These are phyloP conservation scores for Aspergillus sclerotioniger DNA, from an alignment of 495 filamentous ascomycete genomes.

Conservation along the genomic window DNA sequence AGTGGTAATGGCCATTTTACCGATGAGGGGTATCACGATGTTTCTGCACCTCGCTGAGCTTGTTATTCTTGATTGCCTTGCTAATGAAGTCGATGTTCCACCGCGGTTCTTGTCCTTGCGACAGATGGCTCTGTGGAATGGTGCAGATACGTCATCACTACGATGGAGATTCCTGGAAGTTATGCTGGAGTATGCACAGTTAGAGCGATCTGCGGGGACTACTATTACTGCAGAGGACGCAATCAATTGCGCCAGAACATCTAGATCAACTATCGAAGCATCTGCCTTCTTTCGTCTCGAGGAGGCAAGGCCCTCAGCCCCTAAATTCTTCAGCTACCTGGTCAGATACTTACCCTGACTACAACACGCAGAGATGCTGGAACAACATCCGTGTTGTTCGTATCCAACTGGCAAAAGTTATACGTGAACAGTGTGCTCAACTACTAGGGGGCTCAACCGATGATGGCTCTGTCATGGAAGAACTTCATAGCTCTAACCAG, in stretches of 20 bases:
- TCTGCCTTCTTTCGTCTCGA: neutral
- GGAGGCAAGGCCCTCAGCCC: neutral
- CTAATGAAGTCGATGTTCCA: neutral
- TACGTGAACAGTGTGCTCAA: neutral
- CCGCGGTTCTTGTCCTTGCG: neutral
- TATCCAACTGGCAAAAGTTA: neutral
- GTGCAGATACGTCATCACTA: constrained; percentile 3
- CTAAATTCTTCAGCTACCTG: neutral
- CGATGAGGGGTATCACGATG: neutral
- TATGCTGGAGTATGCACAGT: constrained; percentile 4
- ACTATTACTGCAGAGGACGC: neutral
- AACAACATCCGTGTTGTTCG: constrained; percentile 9
- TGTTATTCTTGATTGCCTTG: constrained; percentile 4
- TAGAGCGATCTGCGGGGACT: neutral
- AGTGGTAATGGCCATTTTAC: constrained; percentile 3
- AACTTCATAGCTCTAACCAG: neutral
- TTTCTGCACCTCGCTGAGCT: constrained; percentile 3
- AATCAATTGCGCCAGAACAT: neutral
- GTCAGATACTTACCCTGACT: neutral
- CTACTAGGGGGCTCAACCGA: neutral
- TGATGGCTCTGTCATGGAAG: neutral
- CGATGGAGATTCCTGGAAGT: constrained; percentile 5
- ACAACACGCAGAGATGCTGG: neutral
- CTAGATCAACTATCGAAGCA: neutral
- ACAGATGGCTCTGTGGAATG: neutral